Evolutionary conservation across 805 yeast genomes (phyloP), one percentile per base, ranked within the genome.

Genomic region (Wickerhamomyces bisporus): DNA sequence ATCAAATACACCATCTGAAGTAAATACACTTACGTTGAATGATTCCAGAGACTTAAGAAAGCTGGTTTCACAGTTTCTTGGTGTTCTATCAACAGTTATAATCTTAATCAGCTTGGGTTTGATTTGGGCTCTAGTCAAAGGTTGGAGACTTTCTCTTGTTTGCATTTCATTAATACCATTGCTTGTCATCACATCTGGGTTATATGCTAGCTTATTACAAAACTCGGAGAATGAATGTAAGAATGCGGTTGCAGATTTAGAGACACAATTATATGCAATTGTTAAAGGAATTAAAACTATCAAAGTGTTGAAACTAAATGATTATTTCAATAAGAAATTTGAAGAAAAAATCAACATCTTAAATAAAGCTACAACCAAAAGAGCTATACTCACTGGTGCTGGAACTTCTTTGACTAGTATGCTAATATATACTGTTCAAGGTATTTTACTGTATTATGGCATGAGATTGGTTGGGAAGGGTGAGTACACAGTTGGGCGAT

Each of bases 111-210:
- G 65, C 0, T 59, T 78, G 20, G 94, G 96, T 4, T 44, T 80
- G 5, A 63, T 77, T 6, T 93, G 97, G 97, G 79, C 96, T 0
- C 44, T 87, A 1, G 70, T 69, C 0, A 56, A 70, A 10, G 96
- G 96, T 0, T 93, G 98, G 98, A 84, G 81, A 50, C 62, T 93
- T 30, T 75, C 96, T 2, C 61, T 91, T 9, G 93, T 86, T 2
- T 94, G 95, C 2, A 50, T 89, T 10, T 71, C 95, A 0, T 67
- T 88, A 57, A 70, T 84, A 12, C 94, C 96, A 0, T 45, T 79
- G 11, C 77, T 85, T 35, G 49, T 75, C 0, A 19, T 74, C 0
- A 51, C 77, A 2, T 73, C 89, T 3, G 59, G 64, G 0, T 32
- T 66, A 1, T 86, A 77, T 56, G 77, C 85, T 6, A 42, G 53